Percentiles rank a stretch among this genome's conserved stretches.
Evolutionary conservation across 1,284 basidiomycete genomes (phyloP).

Genomic region (Phellopilus nigrolimitatus): DNA sequence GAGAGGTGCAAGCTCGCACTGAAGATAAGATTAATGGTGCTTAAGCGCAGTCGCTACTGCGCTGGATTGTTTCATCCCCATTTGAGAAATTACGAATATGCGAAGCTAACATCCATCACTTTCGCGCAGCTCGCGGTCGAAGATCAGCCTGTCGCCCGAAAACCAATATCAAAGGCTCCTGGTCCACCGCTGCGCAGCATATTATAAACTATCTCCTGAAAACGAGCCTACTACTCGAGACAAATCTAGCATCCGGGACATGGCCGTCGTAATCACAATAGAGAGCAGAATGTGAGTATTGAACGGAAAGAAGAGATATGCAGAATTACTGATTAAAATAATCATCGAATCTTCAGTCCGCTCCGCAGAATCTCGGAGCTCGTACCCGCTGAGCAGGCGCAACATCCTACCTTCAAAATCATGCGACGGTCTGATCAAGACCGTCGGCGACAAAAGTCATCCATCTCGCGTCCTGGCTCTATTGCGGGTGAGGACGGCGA

Average conservation of each 20-base stretch:
- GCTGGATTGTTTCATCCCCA: not conserved
- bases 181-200: constrained; percentile 75
- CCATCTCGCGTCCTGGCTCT: constrained; percentile 60
- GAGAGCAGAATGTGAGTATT: constrained; percentile 70
- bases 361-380: constrained; percentile 63
- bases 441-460: constrained; percentile 41
- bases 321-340: constrained; percentile 18
- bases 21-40: too few species aligned
- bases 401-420: constrained; percentile 75
- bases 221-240: constrained; percentile 57
- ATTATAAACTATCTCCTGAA: constrained; percentile 67
- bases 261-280: constrained; percentile 46
- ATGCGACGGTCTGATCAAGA: constrained; percentile 62
- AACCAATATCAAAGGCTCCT: constrained; percentile 79
- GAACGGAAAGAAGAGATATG: constrained; percentile 6
- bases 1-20: too few species aligned
- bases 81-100: not conserved
- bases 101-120: too few species aligned
- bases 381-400: constrained; percentile 65
- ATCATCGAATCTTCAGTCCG: constrained; percentile 32
- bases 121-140: constrained; percentile 40
- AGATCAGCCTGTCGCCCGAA: constrained; percentile 53
- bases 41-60: not conserved
- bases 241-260: constrained; percentile 49
- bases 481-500: constrained; percentile 68